Base-by-base conservation (phyloP, 116 monocot species). In the Papilionanthe hybrid region DNA sequence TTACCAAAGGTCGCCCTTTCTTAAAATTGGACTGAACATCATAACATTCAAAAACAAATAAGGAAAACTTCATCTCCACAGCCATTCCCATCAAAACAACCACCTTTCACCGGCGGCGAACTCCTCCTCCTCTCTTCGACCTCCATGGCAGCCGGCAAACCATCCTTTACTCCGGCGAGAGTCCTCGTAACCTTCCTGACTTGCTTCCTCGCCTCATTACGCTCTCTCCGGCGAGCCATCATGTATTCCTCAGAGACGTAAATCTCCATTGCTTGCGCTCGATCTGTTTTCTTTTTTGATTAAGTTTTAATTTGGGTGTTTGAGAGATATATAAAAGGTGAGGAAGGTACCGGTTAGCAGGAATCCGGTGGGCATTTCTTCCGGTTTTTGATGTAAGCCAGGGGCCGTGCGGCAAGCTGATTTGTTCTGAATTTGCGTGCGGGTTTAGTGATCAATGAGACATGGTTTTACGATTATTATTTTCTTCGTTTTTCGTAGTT, bases 201-300 rank as follows among this genome's bases (percentile, higher is more conserved):
- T 44, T 44, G 43, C 45, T 22, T 73, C 73, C 45, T 43, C 73
- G 73, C 73, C 73, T 73, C 73, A 25, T 20, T 15, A 1, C 43
- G 73, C 22, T 73, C 73, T 73, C 73, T 44, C 22, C 73, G 73
- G 43, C 73, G 73, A 9, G 73, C 73, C 27, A 44, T 22, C n/a
- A 73, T 44, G 73, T 73, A 73, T 22, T 73, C 73, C 73, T 73
- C 73, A 13, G 73, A 43, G 73, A 73, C 44, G 73, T 73, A 73
- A 44, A 43, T 44, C 13, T 73, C 71, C 53, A 27, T 65, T 27
- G 5, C 65, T 65, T 27, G 25, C 25, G 9, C 7, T 22, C 27
- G 65, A 22, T 65, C 65, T 25, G 65, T 65, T 23, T 65, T 53
- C 17, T 15, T 53, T 53, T 15, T 53, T 53, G 17, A 53, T 53